Percentiles rank a stretch among this genome's conserved stretches.
phyloP scores from a whole-genome alignment of 2,329 filamentous ascomycete genomes.

The Ophiostoma angusticollis region DNA sequence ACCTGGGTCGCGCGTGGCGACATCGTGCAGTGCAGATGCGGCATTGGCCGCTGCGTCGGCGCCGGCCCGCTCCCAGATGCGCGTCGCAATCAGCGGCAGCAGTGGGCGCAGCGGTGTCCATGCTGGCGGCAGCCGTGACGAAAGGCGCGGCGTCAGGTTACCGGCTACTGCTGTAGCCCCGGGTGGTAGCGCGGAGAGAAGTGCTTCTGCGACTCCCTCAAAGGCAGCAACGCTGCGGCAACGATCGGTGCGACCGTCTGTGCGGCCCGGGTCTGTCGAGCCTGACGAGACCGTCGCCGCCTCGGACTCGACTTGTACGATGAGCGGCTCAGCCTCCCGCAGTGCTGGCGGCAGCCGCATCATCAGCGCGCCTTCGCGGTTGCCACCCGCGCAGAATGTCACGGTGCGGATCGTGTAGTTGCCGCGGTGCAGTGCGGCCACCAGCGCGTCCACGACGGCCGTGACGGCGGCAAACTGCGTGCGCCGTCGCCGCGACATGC shows the following conservation, averaged over 20 bases:
- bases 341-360: slow-evolving; percentile 48
- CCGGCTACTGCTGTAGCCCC: not conserved
- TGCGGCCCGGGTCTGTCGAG: not conserved
- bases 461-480: slow-evolving; percentile 75
- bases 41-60: slow-evolving; percentile 41
- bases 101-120: slow-evolving; percentile 15
- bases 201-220: slow-evolving; percentile 24
- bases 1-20: slow-evolving; percentile 53
- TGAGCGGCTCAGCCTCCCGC: slow-evolving; percentile 53
- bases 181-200: slow-evolving; percentile 32
- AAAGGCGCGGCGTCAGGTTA: too few relatives aligned
- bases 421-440: slow-evolving; percentile 38
- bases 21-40: slow-evolving; percentile 58
- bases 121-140: not conserved
- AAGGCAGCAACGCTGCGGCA: slow-evolving; percentile 16
- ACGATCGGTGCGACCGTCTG: too few relatives aligned
- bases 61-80: slow-evolving; percentile 39
- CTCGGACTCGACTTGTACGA: slow-evolving; percentile 16
- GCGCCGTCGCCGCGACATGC: slow-evolving; percentile 67
- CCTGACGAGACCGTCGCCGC: not conserved
- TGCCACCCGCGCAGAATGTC: slow-evolving; percentile 74
- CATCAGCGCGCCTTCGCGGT: slow-evolving; percentile 72
- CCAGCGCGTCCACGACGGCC: slow-evolving; percentile 64
- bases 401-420: slow-evolving; percentile 52
- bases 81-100: slow-evolving; percentile 31